These are phyloP conservation scores for Exophiala aquamarina DNA, from an alignment of 2,329 filamentous ascomycete species.

Conservation along the genomic window DNA sequence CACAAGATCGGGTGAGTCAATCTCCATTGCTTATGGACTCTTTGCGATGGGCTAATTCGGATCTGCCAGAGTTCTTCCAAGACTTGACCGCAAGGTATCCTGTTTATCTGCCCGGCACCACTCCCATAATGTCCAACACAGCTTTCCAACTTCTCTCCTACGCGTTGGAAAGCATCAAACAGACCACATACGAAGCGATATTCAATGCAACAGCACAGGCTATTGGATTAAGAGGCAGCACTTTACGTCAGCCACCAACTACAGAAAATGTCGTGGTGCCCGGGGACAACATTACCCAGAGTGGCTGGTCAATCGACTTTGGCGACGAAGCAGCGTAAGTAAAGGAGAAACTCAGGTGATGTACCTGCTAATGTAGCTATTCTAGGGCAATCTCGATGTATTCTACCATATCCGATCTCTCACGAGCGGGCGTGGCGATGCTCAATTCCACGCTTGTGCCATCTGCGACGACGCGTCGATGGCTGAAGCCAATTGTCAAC, in stretches of 20 bases:
- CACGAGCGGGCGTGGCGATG: conserved; percentile 44
- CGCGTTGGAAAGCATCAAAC: conserved; percentile 41
- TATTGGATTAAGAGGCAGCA: conserved; percentile 39
- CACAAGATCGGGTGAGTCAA: no score
- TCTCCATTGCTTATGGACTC: no score
- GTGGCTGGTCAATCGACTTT: conserved; percentile 5
- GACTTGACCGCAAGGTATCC: no score
- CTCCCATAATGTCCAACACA: no score
- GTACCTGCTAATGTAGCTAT: no score
- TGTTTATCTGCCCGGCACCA: no score
- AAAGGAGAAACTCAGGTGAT: no score
- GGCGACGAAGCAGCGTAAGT: conserved; percentile 7
- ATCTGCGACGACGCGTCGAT: conserved; percentile 39
- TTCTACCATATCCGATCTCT: conserved; percentile 45
- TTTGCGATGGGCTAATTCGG: no score
- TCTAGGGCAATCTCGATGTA: conserved; percentile 38
- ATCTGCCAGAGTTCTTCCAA: no score
- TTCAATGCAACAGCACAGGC: conserved; percentile 20
- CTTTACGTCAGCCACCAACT: conserved; percentile 33
- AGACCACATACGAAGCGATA: conserved; percentile 35
- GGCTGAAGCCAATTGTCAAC: conserved; percentile 47
- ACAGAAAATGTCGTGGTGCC: conserved; percentile 38
- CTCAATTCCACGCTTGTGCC: conserved; percentile 40
- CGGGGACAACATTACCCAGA: conserved; percentile 25
- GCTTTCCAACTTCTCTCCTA: conserved; percentile 39